Base-by-base conservation (phyloP, 2,329 filamentous ascomycete species). In the Stemphylium vesicarium region DNA sequence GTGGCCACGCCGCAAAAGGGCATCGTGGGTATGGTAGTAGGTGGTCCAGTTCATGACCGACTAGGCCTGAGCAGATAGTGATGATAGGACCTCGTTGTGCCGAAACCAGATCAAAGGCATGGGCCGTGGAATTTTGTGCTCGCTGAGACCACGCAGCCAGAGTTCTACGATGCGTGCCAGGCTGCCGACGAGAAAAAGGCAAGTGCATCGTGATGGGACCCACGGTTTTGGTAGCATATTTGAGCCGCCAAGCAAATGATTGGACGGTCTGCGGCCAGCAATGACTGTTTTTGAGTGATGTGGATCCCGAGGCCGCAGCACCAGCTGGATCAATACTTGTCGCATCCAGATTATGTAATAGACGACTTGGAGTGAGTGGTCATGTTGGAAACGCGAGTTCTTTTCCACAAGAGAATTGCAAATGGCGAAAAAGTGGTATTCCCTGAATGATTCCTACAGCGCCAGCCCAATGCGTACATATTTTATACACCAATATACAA, bases 391-490 rank as follows among this genome's bases (percentile, higher is more conserved):
- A 40, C 10, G 38, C 18, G 15, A 32, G 12, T 10, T 40, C 16
- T 39, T 33, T 12, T 26, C n/a, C 33, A 43, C 33, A 39, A 42
- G 38, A 47, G 20, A 29, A 50, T 50, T 31, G 37, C 36, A 22
- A 22, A 43, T 52, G 53, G 41, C 33, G 24, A 52, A 52, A 38
- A 56, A 52, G 42, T 56, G 53, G 53, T 56, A 56, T 62, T 63
- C 53, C 53, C 53, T 53, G 46, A 57, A 60, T 44, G 40, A 56
- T 54, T 45, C 51, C 66, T 55, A 53, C 53, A 57, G 65, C 68
- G 68, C 68, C 68, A 59, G 45, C 60, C 66, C 66, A 67, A 71
- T 69, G 66, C 68, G 58, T 61, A 55, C 52, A 60, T 59, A 42
- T 64, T 49, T 63, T 56, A 49, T 67, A 69, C 66, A 71, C 49